These are phyloP conservation scores for Solanum tarapatanum DNA, from an alignment of 257 asterid genomes.

Conservation along the genomic window DNA sequence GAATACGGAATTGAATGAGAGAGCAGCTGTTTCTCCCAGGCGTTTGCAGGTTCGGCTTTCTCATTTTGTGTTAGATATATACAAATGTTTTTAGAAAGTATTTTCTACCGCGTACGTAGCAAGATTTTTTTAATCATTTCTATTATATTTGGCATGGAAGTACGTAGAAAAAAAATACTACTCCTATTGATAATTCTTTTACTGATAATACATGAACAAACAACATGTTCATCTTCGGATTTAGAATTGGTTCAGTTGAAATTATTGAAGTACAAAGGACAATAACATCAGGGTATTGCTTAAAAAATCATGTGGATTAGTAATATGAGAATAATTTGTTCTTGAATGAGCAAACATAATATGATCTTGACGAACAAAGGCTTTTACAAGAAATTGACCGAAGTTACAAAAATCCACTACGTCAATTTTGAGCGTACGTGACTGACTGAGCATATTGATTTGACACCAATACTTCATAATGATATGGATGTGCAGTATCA, in stretches of 20 bases:
- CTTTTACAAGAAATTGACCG: conserved; percentile 60
- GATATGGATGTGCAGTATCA: conserved; percentile 68
- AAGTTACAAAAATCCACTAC: conserved; percentile 65
- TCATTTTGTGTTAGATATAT: too few relatives aligned
- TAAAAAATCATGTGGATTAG: conserved; percentile 61
- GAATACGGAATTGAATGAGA: conserved; percentile 49
- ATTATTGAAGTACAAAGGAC: conserved; percentile 55
- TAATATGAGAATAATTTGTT: conserved; percentile 23
- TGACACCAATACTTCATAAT: conserved; percentile 33
- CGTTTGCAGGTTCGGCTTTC: conserved; percentile 11
- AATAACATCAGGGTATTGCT: conserved; percentile 60
- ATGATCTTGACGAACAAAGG: conserved; percentile 55
- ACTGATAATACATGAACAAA: conserved; percentile 61
- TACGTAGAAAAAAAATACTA: not conserved
- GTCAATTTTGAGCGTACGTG: conserved; percentile 39
- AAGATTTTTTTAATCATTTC: not conserved
- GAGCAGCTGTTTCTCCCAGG: conserved; percentile 27
- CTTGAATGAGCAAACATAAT: conserved; percentile 50
- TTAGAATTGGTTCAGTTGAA: conserved; percentile 35
- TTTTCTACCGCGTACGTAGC: too few relatives aligned
- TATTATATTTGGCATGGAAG: too few relatives aligned
- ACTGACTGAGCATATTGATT: conserved; percentile 24
- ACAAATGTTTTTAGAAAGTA: too few relatives aligned
- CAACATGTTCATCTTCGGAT: conserved; percentile 41
- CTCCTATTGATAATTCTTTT: conserved; percentile 27